A percentile compares a stretch with the other conserved stretches of the same genome.
Conservation (phyloP, 2,329 filamentous ascomycete species). For the Aureobasidium sp. region DNA sequence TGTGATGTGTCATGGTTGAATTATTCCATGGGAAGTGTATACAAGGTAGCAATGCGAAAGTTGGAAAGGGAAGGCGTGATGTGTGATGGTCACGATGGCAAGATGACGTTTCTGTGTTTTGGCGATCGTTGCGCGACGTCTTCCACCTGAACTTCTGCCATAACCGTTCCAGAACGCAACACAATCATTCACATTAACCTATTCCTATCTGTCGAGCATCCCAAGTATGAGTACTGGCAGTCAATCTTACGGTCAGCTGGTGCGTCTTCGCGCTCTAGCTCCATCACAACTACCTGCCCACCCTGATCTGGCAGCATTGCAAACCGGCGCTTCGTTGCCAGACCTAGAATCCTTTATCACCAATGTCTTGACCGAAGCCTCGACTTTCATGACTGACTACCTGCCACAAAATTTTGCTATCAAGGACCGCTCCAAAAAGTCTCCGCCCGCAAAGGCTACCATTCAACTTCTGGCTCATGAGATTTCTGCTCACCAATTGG, state of each 20-base stretch:
- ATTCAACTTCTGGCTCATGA: conserved; percentile 50
- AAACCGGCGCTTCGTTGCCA: conserved; percentile 29
- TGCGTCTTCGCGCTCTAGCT: conserved; percentile 29
- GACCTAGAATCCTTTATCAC: conserved; percentile 47
- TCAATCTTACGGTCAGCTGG: conserved; percentile 20
- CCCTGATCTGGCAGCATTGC: conserved; percentile 27
- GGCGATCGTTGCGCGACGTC: neutral
- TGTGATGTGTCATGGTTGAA: neutral
- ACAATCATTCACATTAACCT: neutral
- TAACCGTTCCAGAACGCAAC: neutral
- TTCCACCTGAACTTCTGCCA: neutral
- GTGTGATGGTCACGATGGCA: neutral
- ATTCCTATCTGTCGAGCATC: neutral
- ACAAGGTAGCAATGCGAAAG: neutral
- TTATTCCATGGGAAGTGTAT: neutral
- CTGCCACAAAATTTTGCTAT: conserved; percentile 49
- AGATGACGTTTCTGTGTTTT: conserved; percentile 3
- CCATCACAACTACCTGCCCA: conserved; percentile 30
- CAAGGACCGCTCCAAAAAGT: conserved; percentile 43
- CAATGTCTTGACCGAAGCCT: conserved; percentile 50
- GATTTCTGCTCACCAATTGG: conserved; percentile 41
- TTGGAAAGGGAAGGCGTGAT: neutral
- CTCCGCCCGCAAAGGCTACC: conserved; percentile 42
- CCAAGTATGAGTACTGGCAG: neutral
- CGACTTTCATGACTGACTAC: conserved; percentile 52